phyloP scores from a whole-genome alignment of 352 stramenopile genomes.

The Phytophthora syringae region DNA sequence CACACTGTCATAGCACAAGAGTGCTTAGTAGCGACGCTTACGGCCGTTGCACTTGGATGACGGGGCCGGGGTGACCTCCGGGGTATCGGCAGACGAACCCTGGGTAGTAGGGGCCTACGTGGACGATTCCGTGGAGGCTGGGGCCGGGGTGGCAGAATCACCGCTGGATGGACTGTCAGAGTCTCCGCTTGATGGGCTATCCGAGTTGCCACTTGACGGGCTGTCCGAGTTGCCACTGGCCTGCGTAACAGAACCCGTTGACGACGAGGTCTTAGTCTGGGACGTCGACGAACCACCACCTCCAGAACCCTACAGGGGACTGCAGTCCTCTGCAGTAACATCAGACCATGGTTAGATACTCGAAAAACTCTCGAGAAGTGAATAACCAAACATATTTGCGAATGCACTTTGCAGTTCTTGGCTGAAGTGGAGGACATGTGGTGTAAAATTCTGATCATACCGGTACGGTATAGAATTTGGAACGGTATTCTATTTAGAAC shows the following conservation, averaged over 20 bases:
- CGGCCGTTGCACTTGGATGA: constrained; percentile 36
- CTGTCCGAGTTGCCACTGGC: constrained; percentile 16
- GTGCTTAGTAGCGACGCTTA: constrained; percentile 31
- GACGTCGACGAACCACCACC: constrained; percentile 24
- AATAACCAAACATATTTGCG: no score
- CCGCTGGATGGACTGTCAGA: constrained; percentile 13
- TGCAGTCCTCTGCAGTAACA: constrained; percentile 40
- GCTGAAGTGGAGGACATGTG: no score
- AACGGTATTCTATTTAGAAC: no score
- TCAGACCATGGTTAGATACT: constrained; percentile 3
- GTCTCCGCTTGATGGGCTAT: constrained; percentile 12
- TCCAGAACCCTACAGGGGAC: constrained; percentile 35
- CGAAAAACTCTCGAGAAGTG: no score
- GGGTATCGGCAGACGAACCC: constrained; percentile 20
- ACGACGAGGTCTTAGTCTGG: constrained; percentile 15
- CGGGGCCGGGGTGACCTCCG: constrained; percentile 28
- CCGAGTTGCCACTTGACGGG: constrained; percentile 9
- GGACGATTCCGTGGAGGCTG: background rate
- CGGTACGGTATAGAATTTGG: no score
- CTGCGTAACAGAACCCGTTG: constrained; percentile 19
- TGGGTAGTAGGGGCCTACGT: no score
- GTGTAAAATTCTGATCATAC: no score
- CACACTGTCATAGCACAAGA: constrained; percentile 14
- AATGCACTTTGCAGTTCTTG: no score
- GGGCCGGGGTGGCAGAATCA: constrained; percentile 14